phyloP scores from a whole-genome alignment of 208 protist species.

The Wallacemonas sp. region DNA sequence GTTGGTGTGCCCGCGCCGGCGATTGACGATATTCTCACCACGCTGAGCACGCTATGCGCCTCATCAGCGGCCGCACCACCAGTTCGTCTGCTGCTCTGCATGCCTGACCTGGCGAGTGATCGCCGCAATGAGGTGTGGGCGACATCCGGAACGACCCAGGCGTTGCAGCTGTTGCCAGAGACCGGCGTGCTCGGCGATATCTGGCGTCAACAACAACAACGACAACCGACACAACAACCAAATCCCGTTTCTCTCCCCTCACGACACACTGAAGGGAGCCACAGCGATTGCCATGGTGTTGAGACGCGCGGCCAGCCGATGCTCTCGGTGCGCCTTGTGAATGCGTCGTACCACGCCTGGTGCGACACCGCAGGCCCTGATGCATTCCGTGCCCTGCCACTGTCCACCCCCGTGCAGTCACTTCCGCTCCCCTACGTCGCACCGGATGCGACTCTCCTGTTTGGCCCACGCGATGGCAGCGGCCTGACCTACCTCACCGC shows the following conservation, averaged over 20 bases:
- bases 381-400: background rate
- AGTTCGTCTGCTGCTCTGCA: slow-evolving; percentile 53
- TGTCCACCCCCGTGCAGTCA: background rate
- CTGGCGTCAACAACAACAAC: slow-evolving; percentile 22
- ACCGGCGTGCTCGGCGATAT: slow-evolving; percentile 43
- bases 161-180: slow-evolving; percentile 18
- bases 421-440: slow-evolving; percentile 29
- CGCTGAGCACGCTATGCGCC: too few species aligned
- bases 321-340: background rate
- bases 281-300: background rate
- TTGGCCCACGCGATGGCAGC: slow-evolving; percentile 41
- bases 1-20: slow-evolving; percentile 31
- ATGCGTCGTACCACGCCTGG: slow-evolving; percentile 4
- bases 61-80: background rate
- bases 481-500: slow-evolving; percentile 70
- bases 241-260: too few species aligned
- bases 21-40: too few species aligned
- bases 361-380: background rate
- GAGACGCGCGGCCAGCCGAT: background rate
- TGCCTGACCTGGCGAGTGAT: slow-evolving; percentile 39
- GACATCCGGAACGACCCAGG: background rate
- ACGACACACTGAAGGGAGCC: too few species aligned
- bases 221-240: background rate
- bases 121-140: slow-evolving; percentile 61
- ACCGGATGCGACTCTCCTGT: slow-evolving; percentile 32